Percentiles rank a stretch among this genome's conserved stretches.
phyloP scores from a whole-genome alignment of 208 protist genomes.

The Herpetomonas tarakana region DNA sequence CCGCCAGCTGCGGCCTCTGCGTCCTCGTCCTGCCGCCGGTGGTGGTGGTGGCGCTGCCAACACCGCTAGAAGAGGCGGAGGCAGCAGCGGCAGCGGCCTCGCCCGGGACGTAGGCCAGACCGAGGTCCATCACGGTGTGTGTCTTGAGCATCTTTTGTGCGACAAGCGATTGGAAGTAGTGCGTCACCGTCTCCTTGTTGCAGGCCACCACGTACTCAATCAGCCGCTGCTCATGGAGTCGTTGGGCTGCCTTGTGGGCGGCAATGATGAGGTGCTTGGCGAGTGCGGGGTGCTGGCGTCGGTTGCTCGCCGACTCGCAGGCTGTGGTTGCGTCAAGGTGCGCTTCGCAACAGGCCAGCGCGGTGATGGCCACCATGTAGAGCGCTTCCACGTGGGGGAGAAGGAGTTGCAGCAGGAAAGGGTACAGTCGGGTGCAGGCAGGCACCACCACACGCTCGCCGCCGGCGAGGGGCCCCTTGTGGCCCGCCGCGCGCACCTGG shows the following conservation, averaged over 20 bases:
- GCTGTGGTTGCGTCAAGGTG: neutral
- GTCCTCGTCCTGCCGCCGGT: too few species aligned
- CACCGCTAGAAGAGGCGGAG: neutral
- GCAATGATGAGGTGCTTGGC: neutral
- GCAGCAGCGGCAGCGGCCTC: neutral
- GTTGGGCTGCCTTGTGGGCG: slow-evolving; percentile 9
- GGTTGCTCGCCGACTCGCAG: neutral
- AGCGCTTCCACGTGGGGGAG: slow-evolving; percentile 57
- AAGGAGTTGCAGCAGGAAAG: slow-evolving; percentile 52
- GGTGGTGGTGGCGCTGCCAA: neutral
- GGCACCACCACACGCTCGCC: neutral
- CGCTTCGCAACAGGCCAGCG: slow-evolving; percentile 1
- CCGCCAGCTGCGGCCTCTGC: slow-evolving; percentile 7
- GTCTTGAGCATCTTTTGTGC: neutral
- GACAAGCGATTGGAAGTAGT: slow-evolving; percentile 25
- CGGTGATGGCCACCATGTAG: slow-evolving; percentile 23
- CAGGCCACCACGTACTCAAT: slow-evolving; percentile 33
- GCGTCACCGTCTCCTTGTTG: slow-evolving; percentile 45
- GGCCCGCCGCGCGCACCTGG: neutral
- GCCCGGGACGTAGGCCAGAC: neutral
- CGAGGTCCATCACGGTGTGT: neutral
- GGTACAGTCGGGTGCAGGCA: slow-evolving; percentile 25
- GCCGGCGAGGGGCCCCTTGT: slow-evolving; percentile 1
- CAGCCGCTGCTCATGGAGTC: slow-evolving; percentile 18
- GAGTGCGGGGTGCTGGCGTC: neutral